Evolutionary conservation across 2,329 filamentous ascomycete species (phyloP).

Genomic region (Colletotrichum theobromicola): DNA sequence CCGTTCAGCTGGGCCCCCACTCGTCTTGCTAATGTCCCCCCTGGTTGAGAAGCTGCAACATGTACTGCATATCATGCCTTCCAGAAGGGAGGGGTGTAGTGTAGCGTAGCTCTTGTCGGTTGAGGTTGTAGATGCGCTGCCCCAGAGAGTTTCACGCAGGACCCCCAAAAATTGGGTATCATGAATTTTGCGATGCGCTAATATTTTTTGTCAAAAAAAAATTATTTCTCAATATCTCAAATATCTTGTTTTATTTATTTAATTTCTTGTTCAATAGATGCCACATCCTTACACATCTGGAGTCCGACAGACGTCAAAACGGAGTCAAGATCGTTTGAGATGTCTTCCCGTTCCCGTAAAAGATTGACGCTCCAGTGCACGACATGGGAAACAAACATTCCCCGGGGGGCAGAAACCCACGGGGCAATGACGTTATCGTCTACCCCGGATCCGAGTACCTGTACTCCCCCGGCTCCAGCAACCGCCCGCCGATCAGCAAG

Average conservation of each 20-base stretch:
- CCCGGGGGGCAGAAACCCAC: not conserved
- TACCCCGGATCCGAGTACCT: conserved; percentile 18
- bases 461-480: not conserved
- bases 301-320: conserved; percentile 13
- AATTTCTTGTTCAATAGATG: not conserved
- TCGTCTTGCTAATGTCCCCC: not conserved
- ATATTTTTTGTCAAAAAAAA: no score
- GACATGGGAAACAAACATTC: not conserved
- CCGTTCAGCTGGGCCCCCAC: not conserved
- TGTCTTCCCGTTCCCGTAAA: conserved; percentile 5
- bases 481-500: conserved; percentile 2
- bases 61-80: not conserved
- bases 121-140: not conserved
- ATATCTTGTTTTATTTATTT: not conserved
- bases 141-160: not conserved
- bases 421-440: conserved; percentile 15
- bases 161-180: not conserved
- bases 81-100: not conserved
- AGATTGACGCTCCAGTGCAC: not conserved
- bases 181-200: not conserved
- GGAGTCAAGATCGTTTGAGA: not conserved
- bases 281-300: not conserved
- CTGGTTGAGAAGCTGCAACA: not conserved
- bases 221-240: not conserved
- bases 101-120: not conserved